A percentile compares a stretch with the other conserved stretches of the same genome.
These are phyloP conservation scores for Blumeria hordei DNA, from an alignment of 2,329 filamentous ascomycete genomes.

Conservation along the genomic window DNA sequence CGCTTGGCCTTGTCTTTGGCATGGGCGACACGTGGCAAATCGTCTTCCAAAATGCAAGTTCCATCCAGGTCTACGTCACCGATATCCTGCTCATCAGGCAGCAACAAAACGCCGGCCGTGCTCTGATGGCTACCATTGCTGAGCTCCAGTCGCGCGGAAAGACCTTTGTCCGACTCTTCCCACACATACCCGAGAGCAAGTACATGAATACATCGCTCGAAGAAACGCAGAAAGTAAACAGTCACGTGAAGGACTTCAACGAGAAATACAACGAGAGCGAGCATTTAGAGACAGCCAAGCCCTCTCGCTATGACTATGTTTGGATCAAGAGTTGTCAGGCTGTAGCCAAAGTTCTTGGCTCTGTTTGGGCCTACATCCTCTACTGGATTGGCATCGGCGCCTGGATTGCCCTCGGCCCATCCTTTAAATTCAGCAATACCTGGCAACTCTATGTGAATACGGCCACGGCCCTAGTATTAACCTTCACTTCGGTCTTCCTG, in stretches of 20 bases:
- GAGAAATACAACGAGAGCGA: slow-evolving; percentile 3
- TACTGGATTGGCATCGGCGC: slow-evolving; percentile 17
- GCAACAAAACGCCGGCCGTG: slow-evolving; percentile 16
- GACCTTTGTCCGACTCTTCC: slow-evolving; percentile 15
- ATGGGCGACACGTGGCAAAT: slow-evolving; percentile 17
- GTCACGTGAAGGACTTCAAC: slow-evolving; percentile 12
- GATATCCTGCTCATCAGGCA: slow-evolving; percentile 19
- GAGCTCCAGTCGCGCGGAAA: slow-evolving; percentile 15
- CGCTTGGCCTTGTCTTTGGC: slow-evolving; percentile 14
- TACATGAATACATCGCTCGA: slow-evolving; percentile 8
- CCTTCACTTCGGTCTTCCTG: slow-evolving; percentile 18
- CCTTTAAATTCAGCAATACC: slow-evolving; percentile 13
- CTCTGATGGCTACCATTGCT: slow-evolving; percentile 13
- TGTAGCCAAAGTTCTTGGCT: slow-evolving; percentile 12
- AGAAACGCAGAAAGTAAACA: slow-evolving; percentile 10
- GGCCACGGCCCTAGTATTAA: slow-evolving; percentile 20
- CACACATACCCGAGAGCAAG: slow-evolving; percentile 9
- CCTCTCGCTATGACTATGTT: slow-evolving; percentile 3
- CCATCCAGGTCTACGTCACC: slow-evolving; percentile 17
- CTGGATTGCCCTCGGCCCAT: slow-evolving; percentile 16
- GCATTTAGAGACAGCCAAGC: neutral
- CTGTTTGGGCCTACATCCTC: slow-evolving; percentile 13
- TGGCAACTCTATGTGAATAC: slow-evolving; percentile 22
- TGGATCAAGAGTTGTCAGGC: slow-evolving; percentile 5
- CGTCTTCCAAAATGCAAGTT: slow-evolving; percentile 16